These are phyloP conservation scores for Bipolaris bicolor DNA, from an alignment of 2,329 filamentous ascomycete genomes.

Conservation along the genomic window DNA sequence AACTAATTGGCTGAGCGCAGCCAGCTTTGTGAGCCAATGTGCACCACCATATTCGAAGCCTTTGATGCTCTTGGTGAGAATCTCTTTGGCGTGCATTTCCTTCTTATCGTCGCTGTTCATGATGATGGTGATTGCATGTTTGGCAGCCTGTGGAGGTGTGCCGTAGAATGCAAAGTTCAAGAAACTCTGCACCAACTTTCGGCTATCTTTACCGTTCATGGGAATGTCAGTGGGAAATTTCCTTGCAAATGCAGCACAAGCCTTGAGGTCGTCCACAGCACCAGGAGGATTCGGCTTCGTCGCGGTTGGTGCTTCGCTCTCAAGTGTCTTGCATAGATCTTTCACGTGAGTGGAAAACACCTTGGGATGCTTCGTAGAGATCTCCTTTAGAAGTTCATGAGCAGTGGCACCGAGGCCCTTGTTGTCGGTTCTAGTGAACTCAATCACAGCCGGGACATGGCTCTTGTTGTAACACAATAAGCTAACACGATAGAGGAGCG, in stretches of 20 bases:
- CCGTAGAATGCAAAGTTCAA: constrained; percentile 84
- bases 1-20: constrained; percentile 75
- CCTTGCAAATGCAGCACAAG: constrained; percentile 88
- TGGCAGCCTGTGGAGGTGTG: constrained; percentile 79
- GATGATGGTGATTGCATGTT: constrained; percentile 91
- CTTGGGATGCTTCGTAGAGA: constrained; percentile 85
- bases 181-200: constrained; percentile 80
- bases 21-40: constrained; percentile 76
- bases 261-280: constrained; percentile 90
- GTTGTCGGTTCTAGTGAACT: constrained; percentile 83
- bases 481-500: constrained; percentile 81
- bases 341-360: constrained; percentile 92
- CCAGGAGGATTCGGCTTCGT: constrained; percentile 70
- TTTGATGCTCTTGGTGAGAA: constrained; percentile 77
- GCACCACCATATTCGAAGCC: constrained; percentile 74
- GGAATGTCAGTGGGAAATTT: constrained; percentile 85
- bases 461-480: constrained; percentile 92
- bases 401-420: constrained; percentile 77
- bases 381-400: constrained; percentile 88
- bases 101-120: constrained; percentile 78
- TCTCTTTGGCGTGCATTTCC: constrained; percentile 83
- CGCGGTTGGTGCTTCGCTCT: constrained; percentile 76
- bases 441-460: constrained; percentile 88
- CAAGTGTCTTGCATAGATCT: constrained; percentile 85
- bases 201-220: constrained; percentile 61